Conservation (phyloP, 345 rosid genomes). For the Lenwebbia sp. region DNA sequence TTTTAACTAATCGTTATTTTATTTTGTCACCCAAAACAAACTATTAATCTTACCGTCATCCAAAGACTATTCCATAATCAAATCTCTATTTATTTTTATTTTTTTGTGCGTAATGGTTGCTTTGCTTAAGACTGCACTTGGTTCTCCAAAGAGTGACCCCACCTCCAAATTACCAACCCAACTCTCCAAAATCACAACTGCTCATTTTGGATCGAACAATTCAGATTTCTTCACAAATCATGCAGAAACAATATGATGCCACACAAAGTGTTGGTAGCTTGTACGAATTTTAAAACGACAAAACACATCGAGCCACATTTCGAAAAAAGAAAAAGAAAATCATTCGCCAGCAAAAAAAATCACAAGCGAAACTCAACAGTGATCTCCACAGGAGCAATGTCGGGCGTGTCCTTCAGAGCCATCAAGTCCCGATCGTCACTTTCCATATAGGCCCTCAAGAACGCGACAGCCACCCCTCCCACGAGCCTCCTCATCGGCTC, state of each 20-base stretch:
- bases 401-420: conserved; percentile 42
- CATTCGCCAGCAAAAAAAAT: too few species aligned
- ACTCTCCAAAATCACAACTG: not conserved
- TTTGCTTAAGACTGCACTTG: not conserved
- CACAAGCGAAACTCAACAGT: not conserved
- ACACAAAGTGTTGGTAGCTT: not conserved
- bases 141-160: too few species aligned
- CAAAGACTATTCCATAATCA: too few species aligned
- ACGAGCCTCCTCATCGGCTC: conserved; percentile 71
- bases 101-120: too few species aligned
- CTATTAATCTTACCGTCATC: too few species aligned
- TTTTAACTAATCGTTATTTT: too few species aligned
- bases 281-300: not conserved
- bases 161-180: too few species aligned
- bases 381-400: conserved; percentile 14
- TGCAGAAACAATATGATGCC: not conserved
- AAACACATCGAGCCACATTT: not conserved
- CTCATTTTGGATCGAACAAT: not conserved
- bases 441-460: conserved; percentile 46
- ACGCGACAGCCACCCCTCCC: conserved; percentile 59
- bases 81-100: too few species aligned
- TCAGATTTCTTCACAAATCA: not conserved
- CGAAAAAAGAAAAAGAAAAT: not conserved
- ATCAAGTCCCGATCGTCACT: conserved; percentile 44
- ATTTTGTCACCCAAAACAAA: too few species aligned